phyloP scores from a whole-genome alignment of 1,284 basidiomycete species.

The Xerocomus minutiporus region DNA sequence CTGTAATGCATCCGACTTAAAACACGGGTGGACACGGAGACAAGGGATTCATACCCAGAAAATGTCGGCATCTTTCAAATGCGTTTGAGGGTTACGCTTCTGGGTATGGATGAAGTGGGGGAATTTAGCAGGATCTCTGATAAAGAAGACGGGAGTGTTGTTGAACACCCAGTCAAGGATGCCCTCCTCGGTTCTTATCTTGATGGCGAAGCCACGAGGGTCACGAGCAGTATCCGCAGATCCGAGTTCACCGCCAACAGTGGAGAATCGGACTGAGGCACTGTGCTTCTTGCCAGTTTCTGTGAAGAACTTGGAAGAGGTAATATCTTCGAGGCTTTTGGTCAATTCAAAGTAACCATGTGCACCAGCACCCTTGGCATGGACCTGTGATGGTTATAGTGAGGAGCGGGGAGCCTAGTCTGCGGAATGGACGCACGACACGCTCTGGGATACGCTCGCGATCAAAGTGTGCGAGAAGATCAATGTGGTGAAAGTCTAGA shows the following conservation, averaged over 20 bases:
- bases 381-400: slow-evolving; percentile 47
- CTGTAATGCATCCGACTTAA: slow-evolving; percentile 36
- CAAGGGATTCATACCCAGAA: slow-evolving; percentile 58
- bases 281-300: slow-evolving; percentile 68
- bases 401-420: not conserved
- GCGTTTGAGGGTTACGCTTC: slow-evolving; percentile 88
- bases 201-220: slow-evolving; percentile 89
- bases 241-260: slow-evolving; percentile 83
- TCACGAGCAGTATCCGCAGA: slow-evolving; percentile 90
- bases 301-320: slow-evolving; percentile 66
- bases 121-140: slow-evolving; percentile 80
- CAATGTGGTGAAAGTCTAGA: slow-evolving; percentile 76
- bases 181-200: slow-evolving; percentile 85
- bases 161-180: slow-evolving; percentile 92
- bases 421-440: slow-evolving; percentile 49
- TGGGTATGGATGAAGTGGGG: slow-evolving; percentile 95
- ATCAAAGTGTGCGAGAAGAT: slow-evolving; percentile 87
- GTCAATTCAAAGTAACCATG: slow-evolving; percentile 91
- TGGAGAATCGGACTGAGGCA: slow-evolving; percentile 81
- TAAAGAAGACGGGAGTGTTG: slow-evolving; percentile 89
- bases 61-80: slow-evolving; percentile 77
- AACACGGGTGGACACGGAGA: not conserved
- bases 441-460: slow-evolving; percentile 95
- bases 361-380: slow-evolving; percentile 84
- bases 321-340: slow-evolving; percentile 77